Evolutionary conservation across 495 filamentous ascomycete genomes (phyloP).

Genomic region (Podospora comata): DNA sequence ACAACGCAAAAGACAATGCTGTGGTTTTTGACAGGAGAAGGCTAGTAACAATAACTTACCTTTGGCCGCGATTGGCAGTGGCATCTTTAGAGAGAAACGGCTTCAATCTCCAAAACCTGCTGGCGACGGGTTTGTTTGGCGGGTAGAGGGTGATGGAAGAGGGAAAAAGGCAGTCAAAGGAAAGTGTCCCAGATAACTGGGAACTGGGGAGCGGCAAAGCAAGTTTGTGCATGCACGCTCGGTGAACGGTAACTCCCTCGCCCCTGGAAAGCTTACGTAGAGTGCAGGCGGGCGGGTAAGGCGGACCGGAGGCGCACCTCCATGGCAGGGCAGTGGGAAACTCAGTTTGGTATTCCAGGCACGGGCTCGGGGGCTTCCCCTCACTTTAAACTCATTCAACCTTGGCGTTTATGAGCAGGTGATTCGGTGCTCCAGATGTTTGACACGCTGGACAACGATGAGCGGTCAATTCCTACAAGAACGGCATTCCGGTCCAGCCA

Average conservation of each 20-base stretch:
- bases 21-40: background rate
- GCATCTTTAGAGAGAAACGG: slow-evolving; percentile 33
- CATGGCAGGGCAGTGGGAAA: background rate
- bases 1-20: slow-evolving; percentile 7
- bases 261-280: slow-evolving; percentile 5
- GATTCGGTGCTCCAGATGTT: background rate
- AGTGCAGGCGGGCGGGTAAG: slow-evolving; percentile 4
- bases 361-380: background rate
- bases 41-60: slow-evolving; percentile 35
- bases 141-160: background rate
- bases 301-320: background rate
- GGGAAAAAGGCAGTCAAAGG: background rate
- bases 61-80: slow-evolving; percentile 46
- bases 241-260: background rate
- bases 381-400: background rate
- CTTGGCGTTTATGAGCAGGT: background rate
- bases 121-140: background rate
- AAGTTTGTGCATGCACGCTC: slow-evolving; percentile 10
- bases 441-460: background rate
- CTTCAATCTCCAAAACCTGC: background rate
- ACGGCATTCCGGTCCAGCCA: background rate
- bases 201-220: background rate
- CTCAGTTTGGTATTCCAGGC: background rate
- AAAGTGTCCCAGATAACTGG: background rate
- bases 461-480: background rate